These are phyloP conservation scores for Rhodotorula sp. DNA, from an alignment of 1,284 basidiomycete species.

Conservation along the genomic window DNA sequence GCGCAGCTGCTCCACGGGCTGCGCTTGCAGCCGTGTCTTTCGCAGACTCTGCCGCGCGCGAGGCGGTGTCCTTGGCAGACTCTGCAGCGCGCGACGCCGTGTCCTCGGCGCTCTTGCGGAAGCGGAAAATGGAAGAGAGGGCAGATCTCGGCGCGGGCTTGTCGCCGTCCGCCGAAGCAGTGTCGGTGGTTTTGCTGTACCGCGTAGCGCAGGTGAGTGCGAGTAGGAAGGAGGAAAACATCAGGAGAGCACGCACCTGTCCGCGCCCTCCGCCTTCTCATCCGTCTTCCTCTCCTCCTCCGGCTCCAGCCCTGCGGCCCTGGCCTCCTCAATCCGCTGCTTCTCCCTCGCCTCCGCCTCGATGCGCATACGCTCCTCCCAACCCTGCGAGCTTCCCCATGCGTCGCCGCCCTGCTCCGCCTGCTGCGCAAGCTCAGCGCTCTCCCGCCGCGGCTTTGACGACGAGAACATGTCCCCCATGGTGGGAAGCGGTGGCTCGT, in stretches of 20 bases:
- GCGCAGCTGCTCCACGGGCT: neutral
- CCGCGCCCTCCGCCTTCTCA: neutral
- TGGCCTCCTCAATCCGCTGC: slow-evolving; percentile 3
- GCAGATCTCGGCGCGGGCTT: neutral
- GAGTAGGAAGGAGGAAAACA: neutral
- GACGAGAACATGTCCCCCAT: slow-evolving; percentile 19
- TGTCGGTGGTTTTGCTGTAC: neutral
- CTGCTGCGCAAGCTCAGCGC: neutral
- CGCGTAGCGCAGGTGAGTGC: neutral
- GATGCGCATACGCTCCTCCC: slow-evolving; percentile 15
- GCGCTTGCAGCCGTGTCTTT: neutral
- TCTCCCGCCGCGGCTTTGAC: neutral
- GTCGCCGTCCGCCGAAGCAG: neutral
- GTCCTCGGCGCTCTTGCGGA: slow-evolving; percentile 8
- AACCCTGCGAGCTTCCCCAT: slow-evolving; percentile 22
- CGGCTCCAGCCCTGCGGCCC: neutral
- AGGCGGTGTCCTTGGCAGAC: slow-evolving; percentile 2
- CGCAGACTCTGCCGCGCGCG: slow-evolving; percentile 10
- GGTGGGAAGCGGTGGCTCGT: slow-evolving; percentile 9
- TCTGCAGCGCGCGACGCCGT: slow-evolving; percentile 12
- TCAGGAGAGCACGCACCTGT: neutral
- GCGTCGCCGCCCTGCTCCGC: slow-evolving; percentile 23
- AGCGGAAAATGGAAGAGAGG: slow-evolving; percentile 9
- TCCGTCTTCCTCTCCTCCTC: slow-evolving; percentile 3
- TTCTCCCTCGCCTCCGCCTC: slow-evolving; percentile 8